Percentiles rank a stretch among this genome's conserved stretches.
phyloP scores from a whole-genome alignment of 176 grass and related monocot species.

The Musa acuminata region DNA sequence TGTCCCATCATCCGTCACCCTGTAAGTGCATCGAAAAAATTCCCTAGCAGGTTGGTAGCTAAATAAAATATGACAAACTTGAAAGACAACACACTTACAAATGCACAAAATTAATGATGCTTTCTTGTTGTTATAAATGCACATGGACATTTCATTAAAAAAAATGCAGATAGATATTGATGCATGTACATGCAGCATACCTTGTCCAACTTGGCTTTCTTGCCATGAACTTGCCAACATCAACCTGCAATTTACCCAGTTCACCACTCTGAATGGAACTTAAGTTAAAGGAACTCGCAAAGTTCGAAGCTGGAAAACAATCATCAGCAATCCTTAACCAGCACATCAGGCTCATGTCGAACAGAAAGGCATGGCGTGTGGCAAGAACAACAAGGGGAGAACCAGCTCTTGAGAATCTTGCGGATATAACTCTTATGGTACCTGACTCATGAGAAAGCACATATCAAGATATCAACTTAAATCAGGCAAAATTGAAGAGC shows the following conservation, averaged over 20 bases:
- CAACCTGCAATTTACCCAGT: constrained; percentile 72
- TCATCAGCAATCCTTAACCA: constrained; percentile 90
- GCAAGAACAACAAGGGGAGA: constrained; percentile 78
- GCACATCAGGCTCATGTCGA: constrained; percentile 74
- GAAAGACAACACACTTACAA: neutral
- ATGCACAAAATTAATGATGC: neutral
- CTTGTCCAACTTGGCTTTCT: constrained; percentile 75
- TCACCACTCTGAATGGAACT: constrained; percentile 65
- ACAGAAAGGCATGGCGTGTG: constrained; percentile 78
- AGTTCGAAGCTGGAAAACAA: constrained; percentile 84
- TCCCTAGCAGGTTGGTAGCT: neutral
- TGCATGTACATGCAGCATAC: constrained; percentile 19
- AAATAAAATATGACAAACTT: neutral
- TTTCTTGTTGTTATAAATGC: neutral
- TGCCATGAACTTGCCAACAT: constrained; percentile 72
- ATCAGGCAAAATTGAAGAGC: constrained; percentile 3
- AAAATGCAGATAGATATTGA: no score
- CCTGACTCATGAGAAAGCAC: constrained; percentile 34
- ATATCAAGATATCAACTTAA: constrained; percentile 4
- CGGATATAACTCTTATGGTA: constrained; percentile 79
- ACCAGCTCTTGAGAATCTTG: constrained; percentile 79
- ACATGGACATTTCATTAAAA: neutral
- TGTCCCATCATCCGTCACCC: constrained; percentile 70
- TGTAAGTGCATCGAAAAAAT: neutral
- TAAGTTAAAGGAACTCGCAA: constrained; percentile 53